Percentiles rank a stretch among this genome's conserved stretches.
Evolutionary conservation across 2,329 filamentous ascomycete genomes (phyloP).

Genomic region (Calonectria pseudoturangicola): DNA sequence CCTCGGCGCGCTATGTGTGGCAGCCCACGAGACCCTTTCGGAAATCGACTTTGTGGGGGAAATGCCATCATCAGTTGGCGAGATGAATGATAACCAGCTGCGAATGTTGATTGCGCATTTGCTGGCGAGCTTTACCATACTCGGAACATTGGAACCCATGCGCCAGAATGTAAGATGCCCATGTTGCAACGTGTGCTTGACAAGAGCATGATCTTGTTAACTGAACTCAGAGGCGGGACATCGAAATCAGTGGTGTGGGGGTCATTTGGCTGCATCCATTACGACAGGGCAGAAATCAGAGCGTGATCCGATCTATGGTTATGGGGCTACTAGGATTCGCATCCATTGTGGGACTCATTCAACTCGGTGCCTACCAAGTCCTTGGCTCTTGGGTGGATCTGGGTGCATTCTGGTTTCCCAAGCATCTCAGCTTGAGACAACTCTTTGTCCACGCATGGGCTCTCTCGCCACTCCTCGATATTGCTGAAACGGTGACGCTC

Average conservation of each 20-base stretch:
- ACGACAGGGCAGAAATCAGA: conserved; percentile 34
- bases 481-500: conserved; percentile 48
- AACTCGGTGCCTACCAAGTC: conserved; percentile 24
- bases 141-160: conserved; percentile 52
- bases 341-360: conserved; percentile 27
- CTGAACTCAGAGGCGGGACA: conserved; percentile 45
- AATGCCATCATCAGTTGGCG: conserved; percentile 22
- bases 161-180: conserved; percentile 44
- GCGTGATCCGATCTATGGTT: conserved; percentile 9
- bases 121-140: conserved; percentile 45
- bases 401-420: conserved; percentile 46
- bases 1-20: conserved; percentile 27
- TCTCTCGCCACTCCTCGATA: conserved; percentile 50
- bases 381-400: conserved; percentile 40
- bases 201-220: neutral
- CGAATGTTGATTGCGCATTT: conserved; percentile 39
- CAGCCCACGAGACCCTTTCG: conserved; percentile 26
- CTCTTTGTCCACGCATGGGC: conserved; percentile 45
- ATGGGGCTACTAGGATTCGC: conserved; percentile 41
- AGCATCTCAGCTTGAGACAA: conserved; percentile 34
- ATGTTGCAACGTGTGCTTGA: neutral
- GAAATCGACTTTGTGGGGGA: conserved; percentile 33
- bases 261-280: conserved; percentile 41
- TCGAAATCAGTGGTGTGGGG: conserved; percentile 44
- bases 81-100: neutral